These are phyloP conservation scores for Pyrenochaeta sp. DNA, from an alignment of 2,329 filamentous ascomycete species.

Conservation along the genomic window DNA sequence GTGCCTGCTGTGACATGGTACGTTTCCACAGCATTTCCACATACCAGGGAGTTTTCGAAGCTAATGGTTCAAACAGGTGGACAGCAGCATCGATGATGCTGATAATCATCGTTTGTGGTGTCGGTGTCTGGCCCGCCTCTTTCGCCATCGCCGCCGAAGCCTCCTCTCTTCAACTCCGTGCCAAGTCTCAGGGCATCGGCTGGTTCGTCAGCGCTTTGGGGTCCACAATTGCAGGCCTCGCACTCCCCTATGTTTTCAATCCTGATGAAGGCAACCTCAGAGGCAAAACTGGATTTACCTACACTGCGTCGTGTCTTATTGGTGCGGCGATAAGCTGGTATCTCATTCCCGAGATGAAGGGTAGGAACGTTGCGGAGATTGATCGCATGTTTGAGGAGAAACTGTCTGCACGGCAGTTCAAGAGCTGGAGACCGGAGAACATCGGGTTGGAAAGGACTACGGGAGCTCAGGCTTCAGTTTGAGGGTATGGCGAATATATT, in stretches of 20 bases:
- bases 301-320: slow-evolving; percentile 45
- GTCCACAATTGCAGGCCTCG: slow-evolving; percentile 56
- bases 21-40: slow-evolving; percentile 5
- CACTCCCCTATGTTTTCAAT: slow-evolving; percentile 63
- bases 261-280: slow-evolving; percentile 53
- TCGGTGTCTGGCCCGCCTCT: slow-evolving; percentile 56
- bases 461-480: not conserved
- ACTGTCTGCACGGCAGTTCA: slow-evolving; percentile 25
- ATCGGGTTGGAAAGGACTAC: not conserved
- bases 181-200: slow-evolving; percentile 55
- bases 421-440: slow-evolving; percentile 16
- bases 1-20: slow-evolving; percentile 51
- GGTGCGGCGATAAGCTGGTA: slow-evolving; percentile 53
- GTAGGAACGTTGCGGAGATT: slow-evolving; percentile 58
- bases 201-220: slow-evolving; percentile 54
- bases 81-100: slow-evolving; percentile 53
- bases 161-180: slow-evolving; percentile 55
- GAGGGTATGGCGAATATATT: not conserved
- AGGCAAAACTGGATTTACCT: slow-evolving; percentile 55
- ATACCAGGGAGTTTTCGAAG: not conserved
- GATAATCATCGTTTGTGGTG: slow-evolving; percentile 54
- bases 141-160: slow-evolving; percentile 56
- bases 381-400: slow-evolving; percentile 51
- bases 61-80: slow-evolving; percentile 41
- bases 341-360: slow-evolving; percentile 64